Percentiles rank a stretch among this genome's conserved stretches.
Conservation (phyloP, 306 rosid genomes). For the Geum urbanum region DNA sequence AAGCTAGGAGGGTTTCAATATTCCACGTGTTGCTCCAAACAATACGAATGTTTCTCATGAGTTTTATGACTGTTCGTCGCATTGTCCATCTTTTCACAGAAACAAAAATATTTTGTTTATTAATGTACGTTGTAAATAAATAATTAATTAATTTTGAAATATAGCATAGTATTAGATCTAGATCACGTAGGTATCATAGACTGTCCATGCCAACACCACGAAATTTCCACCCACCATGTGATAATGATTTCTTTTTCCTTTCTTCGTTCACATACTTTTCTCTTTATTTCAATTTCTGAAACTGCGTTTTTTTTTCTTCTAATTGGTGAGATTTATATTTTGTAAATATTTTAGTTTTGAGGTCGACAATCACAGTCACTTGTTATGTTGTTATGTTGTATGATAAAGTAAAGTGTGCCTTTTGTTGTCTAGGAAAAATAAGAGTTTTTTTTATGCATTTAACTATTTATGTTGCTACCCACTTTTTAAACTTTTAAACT, state of each 20-base stretch:
- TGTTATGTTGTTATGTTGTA: background rate
- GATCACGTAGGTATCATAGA: background rate
- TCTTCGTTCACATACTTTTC: background rate
- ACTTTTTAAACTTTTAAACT: no score
- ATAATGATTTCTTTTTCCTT: background rate
- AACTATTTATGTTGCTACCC: no score
- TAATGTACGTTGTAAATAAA: no score
- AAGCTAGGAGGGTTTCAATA: background rate
- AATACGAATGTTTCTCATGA: background rate
- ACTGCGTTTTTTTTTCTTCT: background rate
- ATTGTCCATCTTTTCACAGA: background rate
- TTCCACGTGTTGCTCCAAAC: slow-evolving; percentile 13
- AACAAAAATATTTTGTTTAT: background rate
- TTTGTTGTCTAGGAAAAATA: no score
- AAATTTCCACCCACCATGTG: background rate
- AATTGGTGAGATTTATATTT: background rate
- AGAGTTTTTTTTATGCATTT: no score
- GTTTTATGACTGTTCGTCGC: background rate
- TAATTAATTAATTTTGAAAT: background rate
- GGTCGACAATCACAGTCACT: no score
- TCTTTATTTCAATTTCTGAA: background rate
- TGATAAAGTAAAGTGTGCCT: background rate
- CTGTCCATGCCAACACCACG: background rate
- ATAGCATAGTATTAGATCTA: background rate
- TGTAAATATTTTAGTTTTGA: no score